Base-by-base conservation (phyloP, 768 basidiomycete species). In the Tephrocybe sp. region DNA sequence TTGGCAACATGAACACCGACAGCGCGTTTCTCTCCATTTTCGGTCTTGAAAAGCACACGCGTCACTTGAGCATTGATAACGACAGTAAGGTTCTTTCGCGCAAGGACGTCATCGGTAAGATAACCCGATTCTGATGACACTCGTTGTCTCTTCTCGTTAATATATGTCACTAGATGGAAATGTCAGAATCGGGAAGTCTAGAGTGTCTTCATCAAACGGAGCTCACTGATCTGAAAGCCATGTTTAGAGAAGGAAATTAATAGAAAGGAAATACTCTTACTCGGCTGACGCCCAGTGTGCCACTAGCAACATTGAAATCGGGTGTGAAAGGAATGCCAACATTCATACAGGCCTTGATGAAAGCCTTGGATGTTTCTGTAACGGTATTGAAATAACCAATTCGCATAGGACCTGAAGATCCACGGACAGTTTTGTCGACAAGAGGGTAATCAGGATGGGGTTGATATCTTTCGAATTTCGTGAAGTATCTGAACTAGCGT, bases 61-160 rank as follows among this genome's bases (percentile, higher is more conserved):
- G 82, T 85, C 2, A 79, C 84, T 6, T 73, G 73, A 0, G 84
- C 79, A 42, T 74, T 67, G 17, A 78, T 76, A 2, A 76, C 76
- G 16, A 90, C 78, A 22, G 72, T 84, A 20, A 90, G 71, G 55
- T 89, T 89, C 5, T 79, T 79, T 33, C 87, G 73, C 4, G 73
- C 70, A 5, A 89, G 73, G 3, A 88, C 86, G 0, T 82, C 72
- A 1, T 75, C 66, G 0, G 85, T 87, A 31, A 89, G 75, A 60
- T 89, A 89, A 0, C 84, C 84, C 1, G 75, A 68, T 60, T 88
- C 85, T 1, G 83, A 73, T 1, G 85, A 82, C 6, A 84, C 82
- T 0, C 87, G 78, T 49, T 69, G 66, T 31, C 73, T 72, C 10
- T 70, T 72, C 31, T 70, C 51, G 58, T 82, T 73, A 45, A 89